Base-by-base conservation (phyloP, 2,329 filamentous ascomycete genomes). In the Didymellaceae sp. region DNA sequence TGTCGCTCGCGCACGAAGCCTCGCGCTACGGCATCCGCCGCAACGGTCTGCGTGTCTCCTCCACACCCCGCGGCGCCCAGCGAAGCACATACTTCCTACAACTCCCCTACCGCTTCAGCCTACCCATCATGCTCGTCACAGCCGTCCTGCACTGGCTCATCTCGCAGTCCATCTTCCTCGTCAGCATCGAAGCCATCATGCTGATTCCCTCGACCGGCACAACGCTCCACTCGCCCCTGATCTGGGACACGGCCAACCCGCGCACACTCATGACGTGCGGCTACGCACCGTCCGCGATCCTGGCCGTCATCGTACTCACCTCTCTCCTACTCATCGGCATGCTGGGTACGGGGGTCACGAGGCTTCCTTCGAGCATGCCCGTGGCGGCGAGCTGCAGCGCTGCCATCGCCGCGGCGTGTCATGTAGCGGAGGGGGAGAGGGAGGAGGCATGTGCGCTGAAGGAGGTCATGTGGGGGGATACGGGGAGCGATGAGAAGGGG, bases 281-380 rank as follows among this genome's bases (percentile, higher is more conserved):
- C 2, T 65, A 51, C 42, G 62, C 58, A 8, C 43, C 52, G 6
- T 38, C 55, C 6, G 57, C 62, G 1, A 57, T 65, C 1, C 30
- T 64, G 5, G 45, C 51, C 8, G 34, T 41, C 8, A 45, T 50
- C 11, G 17, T 34, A 4, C 35, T 45, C 11, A 55, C 33, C 31
- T 47, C 26, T 11, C 17, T 38, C n/a, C 18, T 45, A 13, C n/a
- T 45, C 8, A n/a, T 54, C 4, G 37, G 43, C 16, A 44, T 56
- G 6, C n/a, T 61, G 17, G 46, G 85, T 66, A 78, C 79, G 28
- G 89, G 89, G 71, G 91, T 90, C 0, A 87, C 87, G 1, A 88
- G 86, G 2, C 88, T 89, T 11, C 91, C 79, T 5, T 87, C 88
- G 13, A 91, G 80, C 55, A 92, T 91, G 54, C 89, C 89, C 72